These are phyloP conservation scores for Auricularia heimuer DNA, from an alignment of 768 basidiomycete species.

Conservation along the genomic window DNA sequence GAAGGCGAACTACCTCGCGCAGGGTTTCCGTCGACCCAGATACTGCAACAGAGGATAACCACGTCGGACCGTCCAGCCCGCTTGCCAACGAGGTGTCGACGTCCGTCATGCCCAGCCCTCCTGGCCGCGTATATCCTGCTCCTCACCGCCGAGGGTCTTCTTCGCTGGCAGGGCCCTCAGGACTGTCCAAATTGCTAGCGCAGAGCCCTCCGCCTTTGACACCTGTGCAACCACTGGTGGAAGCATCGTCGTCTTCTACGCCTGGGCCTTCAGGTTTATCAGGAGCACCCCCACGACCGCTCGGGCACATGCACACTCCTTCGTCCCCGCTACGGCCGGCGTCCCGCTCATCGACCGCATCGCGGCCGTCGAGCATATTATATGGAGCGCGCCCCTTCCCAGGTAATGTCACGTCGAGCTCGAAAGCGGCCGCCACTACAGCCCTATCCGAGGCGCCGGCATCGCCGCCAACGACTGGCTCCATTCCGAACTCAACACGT, in stretches of 20 bases:
- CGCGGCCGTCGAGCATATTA: slow-evolving; percentile 61
- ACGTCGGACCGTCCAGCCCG: not conserved
- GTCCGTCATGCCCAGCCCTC: slow-evolving; percentile 12
- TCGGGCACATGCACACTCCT: slow-evolving; percentile 26
- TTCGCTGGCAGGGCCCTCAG: slow-evolving; percentile 27
- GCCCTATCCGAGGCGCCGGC: slow-evolving; percentile 50
- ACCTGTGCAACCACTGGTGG: slow-evolving; percentile 24
- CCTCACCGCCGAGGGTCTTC: slow-evolving; percentile 10
- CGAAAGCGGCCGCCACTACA: slow-evolving; percentile 59
- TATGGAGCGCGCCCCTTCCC: slow-evolving; percentile 31
- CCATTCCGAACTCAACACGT: slow-evolving; percentile 10
- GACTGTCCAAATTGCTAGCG: slow-evolving; percentile 10
- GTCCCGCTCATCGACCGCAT: slow-evolving; percentile 62
- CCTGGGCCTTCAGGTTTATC: slow-evolving; percentile 24
- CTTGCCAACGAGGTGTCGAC: slow-evolving; percentile 23
- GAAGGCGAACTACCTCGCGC: slow-evolving; percentile 44
- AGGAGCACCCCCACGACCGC: slow-evolving; percentile 26
- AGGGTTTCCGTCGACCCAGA: slow-evolving; percentile 25
- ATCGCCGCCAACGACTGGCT: slow-evolving; percentile 35
- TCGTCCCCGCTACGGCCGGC: slow-evolving; percentile 60
- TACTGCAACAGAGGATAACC: not conserved
- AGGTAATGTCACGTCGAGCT: slow-evolving; percentile 33
- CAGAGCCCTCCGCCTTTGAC: slow-evolving; percentile 15
- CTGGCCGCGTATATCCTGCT: slow-evolving; percentile 8
- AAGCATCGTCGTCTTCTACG: slow-evolving; percentile 8